These are phyloP conservation scores for Carex scoparia DNA, from an alignment of 176 grass and related monocot genomes.

Conservation along the genomic window DNA sequence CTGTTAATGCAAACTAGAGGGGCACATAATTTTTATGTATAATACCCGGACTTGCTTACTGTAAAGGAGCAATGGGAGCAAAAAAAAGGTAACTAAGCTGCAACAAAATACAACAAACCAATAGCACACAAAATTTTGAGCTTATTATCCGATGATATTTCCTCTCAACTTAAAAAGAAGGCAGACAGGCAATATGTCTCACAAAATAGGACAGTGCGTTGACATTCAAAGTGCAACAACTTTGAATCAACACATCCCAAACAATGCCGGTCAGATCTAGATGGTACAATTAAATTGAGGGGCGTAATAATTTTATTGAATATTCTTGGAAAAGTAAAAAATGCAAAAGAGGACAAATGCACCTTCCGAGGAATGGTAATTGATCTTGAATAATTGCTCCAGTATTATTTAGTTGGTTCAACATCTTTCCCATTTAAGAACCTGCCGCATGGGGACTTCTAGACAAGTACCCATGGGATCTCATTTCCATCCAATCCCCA, in stretches of 20 bases:
- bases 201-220: not conserved
- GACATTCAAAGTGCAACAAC: not conserved
- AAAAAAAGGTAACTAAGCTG: not conserved
- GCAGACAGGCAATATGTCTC: not conserved
- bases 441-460: not conserved
- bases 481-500: not conserved
- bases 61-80: not conserved
- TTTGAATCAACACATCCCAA: not conserved
- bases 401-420: too few species aligned
- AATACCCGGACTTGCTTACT: not conserved
- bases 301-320: not conserved
- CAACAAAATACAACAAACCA: not conserved
- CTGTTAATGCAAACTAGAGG: not conserved
- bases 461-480: not conserved
- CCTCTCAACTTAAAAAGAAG: not conserved
- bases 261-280: not conserved
- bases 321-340: not conserved
- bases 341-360: not conserved
- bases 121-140: not conserved
- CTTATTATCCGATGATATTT: not conserved
- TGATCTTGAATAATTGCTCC: not conserved
- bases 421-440: not conserved
- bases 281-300: not conserved
- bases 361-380: not conserved
- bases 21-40: not conserved